Evolutionary conservation across 352 stramenopile genomes (phyloP), one percentile per base, ranked within the genome.

Genomic region (Globisporangium camurandrum): DNA sequence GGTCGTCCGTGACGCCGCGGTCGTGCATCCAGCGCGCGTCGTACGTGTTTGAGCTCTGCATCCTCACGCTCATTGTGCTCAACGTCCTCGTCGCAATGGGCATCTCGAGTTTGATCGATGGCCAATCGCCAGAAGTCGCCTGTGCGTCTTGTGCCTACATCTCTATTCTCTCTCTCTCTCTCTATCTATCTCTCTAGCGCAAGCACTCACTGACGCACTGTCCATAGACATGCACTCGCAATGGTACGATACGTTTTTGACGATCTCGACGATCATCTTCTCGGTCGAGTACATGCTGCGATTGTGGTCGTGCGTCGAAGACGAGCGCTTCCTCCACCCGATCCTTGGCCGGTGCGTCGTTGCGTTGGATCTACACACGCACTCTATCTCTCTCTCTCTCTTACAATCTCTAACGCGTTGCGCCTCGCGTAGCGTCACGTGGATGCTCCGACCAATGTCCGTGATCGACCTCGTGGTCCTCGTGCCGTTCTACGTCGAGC

Each of bases 291-390:
- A 91, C 51, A 1, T 69, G 10, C 61, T 91, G 23, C 75, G 82
- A 0, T 57, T 89, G 11, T 93, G 82, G 80, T 82, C 82, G n/a
- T 93, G 82, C 33, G 71, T 90, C 22, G 82, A 89, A 56, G 82
- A 93, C 49, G 59, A 81, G 8, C 65, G 77, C 27, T 91, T 74
- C 46, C 49, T 54, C n/a, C 64, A 69, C 44, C 61, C 69, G 17
- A 33, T 89, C 6, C 56, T 71, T 17, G 78, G 79, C 40, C 54
- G 82, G 80, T 87, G 42, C 12, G 52, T 43, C 37, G 2, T 4
- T n/a, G 4, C 14, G 14, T 1, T 20, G 36, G 33, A 16, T 50
- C 36, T 38, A 3, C 37, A 2, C 42, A 8, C 24, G 10, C 24
- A 22, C 6, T 2, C 43, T 26, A 7, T 16, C 5, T 4, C n/a